Conservation (phyloP, 2,329 filamentous ascomycete species). For the Fusarium sp. region DNA sequence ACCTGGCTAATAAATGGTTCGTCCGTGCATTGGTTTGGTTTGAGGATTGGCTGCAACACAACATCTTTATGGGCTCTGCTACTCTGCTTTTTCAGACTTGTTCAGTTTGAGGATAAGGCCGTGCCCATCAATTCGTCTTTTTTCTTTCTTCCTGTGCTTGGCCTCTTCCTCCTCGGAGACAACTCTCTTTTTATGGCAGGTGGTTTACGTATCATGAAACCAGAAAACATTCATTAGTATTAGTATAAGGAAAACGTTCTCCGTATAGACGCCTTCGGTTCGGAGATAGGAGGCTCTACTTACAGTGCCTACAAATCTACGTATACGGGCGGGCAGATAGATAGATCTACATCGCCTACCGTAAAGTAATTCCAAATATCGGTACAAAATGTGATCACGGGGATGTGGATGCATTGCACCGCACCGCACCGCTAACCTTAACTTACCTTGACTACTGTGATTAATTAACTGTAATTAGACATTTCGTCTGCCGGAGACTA, state of each 20-base stretch:
- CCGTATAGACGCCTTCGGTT: conserved; percentile 15
- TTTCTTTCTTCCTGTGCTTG: background rate
- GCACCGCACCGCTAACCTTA: background rate
- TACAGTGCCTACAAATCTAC: no score
- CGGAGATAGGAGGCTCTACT: background rate
- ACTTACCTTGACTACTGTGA: background rate
- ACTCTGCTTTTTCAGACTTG: background rate
- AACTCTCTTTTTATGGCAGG: conserved; percentile 28
- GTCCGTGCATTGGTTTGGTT: background rate
- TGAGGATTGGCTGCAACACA: conserved; percentile 11
- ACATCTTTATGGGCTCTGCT: background rate
- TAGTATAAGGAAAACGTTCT: background rate
- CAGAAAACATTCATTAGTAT: background rate
- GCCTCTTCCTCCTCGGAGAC: conserved; percentile 12
- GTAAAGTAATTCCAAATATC: background rate
- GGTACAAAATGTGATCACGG: background rate
- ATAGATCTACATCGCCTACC: background rate
- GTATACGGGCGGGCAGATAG: background rate
- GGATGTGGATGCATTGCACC: background rate
- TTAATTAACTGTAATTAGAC: background rate
- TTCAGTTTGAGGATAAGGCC: conserved; percentile 6
- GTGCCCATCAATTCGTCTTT: conserved; percentile 6
- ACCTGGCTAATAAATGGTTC: conserved; percentile 1
- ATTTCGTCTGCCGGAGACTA: background rate
- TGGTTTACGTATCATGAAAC: conserved; percentile 13